Base-by-base conservation (phyloP, 306 rosid species). In the Dalbergia cultrata region DNA sequence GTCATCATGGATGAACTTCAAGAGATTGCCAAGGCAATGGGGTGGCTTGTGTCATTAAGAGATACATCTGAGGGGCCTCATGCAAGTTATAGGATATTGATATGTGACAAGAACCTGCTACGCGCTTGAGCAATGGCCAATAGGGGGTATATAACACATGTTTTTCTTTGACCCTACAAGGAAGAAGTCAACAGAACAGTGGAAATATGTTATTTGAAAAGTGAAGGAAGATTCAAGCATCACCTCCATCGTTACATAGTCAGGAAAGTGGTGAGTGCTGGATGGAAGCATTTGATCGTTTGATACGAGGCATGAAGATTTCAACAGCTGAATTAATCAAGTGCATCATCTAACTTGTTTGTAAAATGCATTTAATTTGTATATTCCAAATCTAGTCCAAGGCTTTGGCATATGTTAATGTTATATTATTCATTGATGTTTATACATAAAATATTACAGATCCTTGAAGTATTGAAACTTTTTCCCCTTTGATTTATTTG, bases 1-100 rank as follows among this genome's bases (percentile, higher is more conserved):
- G 54, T 85, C 16, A 78, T 95, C 80, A 95, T 95, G 99, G 94
- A 92, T 80, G 97, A 95, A 76, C 94, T 95, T 80, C 84, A 81
- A 83, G 93, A 85, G 61, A 89, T 92, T 35, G 99, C 85, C 64
- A 88, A 83, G 61, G 98, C 98, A 31, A 90, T 95, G 86, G 99
- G 98, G 21, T 95, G 99, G 99, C 90, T 45, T 3, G 44, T 89
- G 13, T 41, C 59, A 67, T 17, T 95, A 60, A 88, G 97, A 9
- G 97, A 95, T 66, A 93, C 99, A 18, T 47, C 92, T 2, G 99
- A 93, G 87, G 99, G 99, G 16, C 97, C 98, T 66, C 90, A 92
- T 75, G 96, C 97, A 33, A 93, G 98, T 82, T 90, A 90, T 74
- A 90, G 92, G 85, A 70, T 95, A 79, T 78, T 93, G 85, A 79